Base-by-base conservation (phyloP, 495 filamentous ascomycete genomes). In the Delitschia confertaspora region DNA sequence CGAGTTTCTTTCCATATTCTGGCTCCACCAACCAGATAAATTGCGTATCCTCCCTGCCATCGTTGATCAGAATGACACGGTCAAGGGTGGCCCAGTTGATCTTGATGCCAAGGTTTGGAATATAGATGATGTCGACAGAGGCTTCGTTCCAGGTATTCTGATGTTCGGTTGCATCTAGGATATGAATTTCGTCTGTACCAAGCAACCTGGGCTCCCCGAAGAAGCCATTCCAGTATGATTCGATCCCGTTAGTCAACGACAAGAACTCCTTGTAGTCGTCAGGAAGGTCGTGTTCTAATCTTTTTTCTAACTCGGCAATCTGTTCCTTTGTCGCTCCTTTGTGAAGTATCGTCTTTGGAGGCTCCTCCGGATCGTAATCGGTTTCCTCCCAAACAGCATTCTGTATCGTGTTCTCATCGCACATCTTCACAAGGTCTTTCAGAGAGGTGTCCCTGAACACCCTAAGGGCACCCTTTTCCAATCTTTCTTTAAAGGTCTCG, bases 301-400 rank as follows among this genome's bases (percentile, higher is more conserved):
- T 38, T 20, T 35, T 30, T 33, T 55, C 51, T 7, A 45, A 20
- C 6, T 13, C 35, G 14, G 20, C 25, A 14, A 55, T 36, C 11
- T 49, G 26, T 31, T 45, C 41, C 5, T 33, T 13, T 8, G 52
- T 33, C 4, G 52, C 52, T 25, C 40, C 40, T 1, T 46, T 29
- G 23, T 38, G 52, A 3, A 55, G 23, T 19, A 55, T 51, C 1
- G 52, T 46, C 3, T 31, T 34, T 6, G 52, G 52, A 25, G 52
- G 52, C n/a, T 55, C 33, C 21, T 55, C 52, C 3, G 46, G 46
- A 20, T 55, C 52, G 8, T 44, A 18, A 18, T 51, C 52, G 32
- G 47, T 55, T 17, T 55, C 52, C 21, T 55, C 52, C 52, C 52
- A 55, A 3, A 50, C 33, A 7, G 52, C 52, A 23, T 55, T 55